These are phyloP conservation scores for Saprolegnia diclina DNA, from an alignment of 352 stramenopile genomes.

Conservation along the genomic window DNA sequence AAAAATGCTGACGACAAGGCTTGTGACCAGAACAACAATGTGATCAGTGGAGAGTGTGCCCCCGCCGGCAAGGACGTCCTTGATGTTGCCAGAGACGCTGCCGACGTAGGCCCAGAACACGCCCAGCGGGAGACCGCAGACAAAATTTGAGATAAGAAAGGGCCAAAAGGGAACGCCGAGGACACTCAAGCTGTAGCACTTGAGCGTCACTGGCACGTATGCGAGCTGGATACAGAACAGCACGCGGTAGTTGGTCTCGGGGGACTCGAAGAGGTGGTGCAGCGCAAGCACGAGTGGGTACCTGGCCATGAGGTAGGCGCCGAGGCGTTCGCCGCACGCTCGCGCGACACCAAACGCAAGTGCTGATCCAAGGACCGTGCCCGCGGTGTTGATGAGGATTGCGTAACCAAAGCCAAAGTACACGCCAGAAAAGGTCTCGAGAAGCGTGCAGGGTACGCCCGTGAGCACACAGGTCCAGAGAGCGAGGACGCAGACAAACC, in stretches of 20 bases:
- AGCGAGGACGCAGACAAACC: not conserved
- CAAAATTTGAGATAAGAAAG: slow-evolving; percentile 14
- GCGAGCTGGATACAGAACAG: slow-evolving; percentile 17
- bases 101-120: slow-evolving; percentile 24
- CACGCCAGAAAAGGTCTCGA: slow-evolving; percentile 13
- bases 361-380: not conserved
- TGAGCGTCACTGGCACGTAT: slow-evolving; percentile 15
- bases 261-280: not conserved
- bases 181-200: slow-evolving; percentile 21
- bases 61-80: not conserved
- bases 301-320: not conserved
- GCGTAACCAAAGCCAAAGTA: slow-evolving; percentile 10
- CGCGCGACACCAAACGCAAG: slow-evolving; percentile 9
- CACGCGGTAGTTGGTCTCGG: slow-evolving; percentile 1
- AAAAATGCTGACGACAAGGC: not conserved
- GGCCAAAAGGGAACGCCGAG: not conserved
- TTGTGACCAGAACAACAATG: not conserved
- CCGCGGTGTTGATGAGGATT: not conserved
- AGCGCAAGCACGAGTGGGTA: slow-evolving; percentile 9
- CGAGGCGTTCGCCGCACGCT: not conserved
- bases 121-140: slow-evolving; percentile 10
- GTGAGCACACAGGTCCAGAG: not conserved
- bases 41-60: slow-evolving; percentile 2
- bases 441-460: slow-evolving; percentile 9
- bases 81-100: not conserved